Percentiles rank a stretch among this genome's conserved stretches.
These are phyloP conservation scores for Cutaneotrichosporon dermatis DNA, from an alignment of 1,284 basidiomycete species.

Conservation along the genomic window DNA sequence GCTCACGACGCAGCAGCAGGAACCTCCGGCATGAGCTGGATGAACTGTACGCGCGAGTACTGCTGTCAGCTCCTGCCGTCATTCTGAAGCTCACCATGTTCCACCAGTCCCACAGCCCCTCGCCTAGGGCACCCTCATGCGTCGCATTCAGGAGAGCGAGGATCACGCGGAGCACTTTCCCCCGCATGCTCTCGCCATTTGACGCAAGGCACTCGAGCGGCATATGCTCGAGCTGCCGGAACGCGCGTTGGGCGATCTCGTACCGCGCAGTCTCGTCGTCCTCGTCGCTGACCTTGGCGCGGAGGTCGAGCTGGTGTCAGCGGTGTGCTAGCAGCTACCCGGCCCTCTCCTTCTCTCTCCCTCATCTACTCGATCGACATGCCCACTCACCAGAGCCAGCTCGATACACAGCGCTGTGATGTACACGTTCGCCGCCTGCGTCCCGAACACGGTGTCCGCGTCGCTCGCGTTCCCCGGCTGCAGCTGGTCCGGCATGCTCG, in stretches of 20 bases:
- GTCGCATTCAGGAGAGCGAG: constrained; percentile 21
- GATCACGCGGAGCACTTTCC: constrained; percentile 30
- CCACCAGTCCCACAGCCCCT: constrained; percentile 34
- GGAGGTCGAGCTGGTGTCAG: constrained; percentile 25
- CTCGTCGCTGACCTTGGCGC: constrained; percentile 15
- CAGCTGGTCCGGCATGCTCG: constrained; percentile 6
- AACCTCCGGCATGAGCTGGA: constrained; percentile 25
- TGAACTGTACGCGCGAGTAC: constrained; percentile 32
- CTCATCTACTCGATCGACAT: no score
- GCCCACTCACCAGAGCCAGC: not conserved
- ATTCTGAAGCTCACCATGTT: constrained; percentile 22
- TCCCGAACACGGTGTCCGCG: constrained; percentile 15
- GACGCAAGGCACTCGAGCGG: constrained; percentile 30
- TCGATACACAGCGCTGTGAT: constrained; percentile 24
- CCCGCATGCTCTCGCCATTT: constrained; percentile 32
- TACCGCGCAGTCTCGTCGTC: constrained; percentile 20
- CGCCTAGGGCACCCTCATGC: constrained; percentile 17
- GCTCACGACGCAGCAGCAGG: not conserved
- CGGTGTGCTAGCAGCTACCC: not conserved
- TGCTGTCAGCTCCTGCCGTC: not conserved
- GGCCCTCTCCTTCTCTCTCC: no score
- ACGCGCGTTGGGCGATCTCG: constrained; percentile 21
- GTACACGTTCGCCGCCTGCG: constrained; percentile 30
- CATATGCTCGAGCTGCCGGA: constrained; percentile 15
- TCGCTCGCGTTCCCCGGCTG: constrained; percentile 6